Conservation (phyloP, 2,329 filamentous ascomycete genomes). For the Beauveria sp. region DNA sequence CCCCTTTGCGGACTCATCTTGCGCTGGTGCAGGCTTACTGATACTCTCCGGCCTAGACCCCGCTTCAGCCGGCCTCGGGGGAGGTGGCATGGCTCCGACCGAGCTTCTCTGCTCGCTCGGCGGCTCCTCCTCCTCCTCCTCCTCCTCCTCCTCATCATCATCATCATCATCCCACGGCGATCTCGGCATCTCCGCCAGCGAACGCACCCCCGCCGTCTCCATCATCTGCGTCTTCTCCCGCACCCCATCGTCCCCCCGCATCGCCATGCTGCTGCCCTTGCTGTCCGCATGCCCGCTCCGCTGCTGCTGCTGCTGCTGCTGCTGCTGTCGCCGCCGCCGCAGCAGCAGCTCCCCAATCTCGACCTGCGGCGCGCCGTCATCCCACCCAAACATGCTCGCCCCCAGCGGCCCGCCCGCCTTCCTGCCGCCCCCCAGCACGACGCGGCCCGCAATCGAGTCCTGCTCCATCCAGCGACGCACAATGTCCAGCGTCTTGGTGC, state of each 20-base stretch:
- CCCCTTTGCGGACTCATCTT: background rate
- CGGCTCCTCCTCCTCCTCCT: too few relatives aligned
- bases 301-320: background rate
- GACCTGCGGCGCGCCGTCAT: conserved; percentile 43
- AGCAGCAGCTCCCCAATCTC: conserved; percentile 35
- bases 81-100: conserved; percentile 10
- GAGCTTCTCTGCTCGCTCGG: conserved; percentile 13
- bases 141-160: too few relatives aligned
- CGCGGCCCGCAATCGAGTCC: conserved; percentile 49
- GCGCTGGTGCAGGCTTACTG: background rate
- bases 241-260: too few relatives aligned
- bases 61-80: background rate
- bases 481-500: conserved; percentile 46
- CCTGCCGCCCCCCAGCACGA: conserved; percentile 30
- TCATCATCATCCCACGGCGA: conserved; percentile 8
- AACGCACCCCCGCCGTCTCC: conserved; percentile 8
- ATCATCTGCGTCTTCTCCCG: conserved; percentile 18
- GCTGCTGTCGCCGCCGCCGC: conserved; percentile 23
- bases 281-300: too few relatives aligned
- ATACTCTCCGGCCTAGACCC: background rate
- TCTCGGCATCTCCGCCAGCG: background rate
- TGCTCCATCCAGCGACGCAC: conserved; percentile 61
- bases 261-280: too few relatives aligned
- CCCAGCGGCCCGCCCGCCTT: conserved; percentile 27
- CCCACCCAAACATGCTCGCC: conserved; percentile 54